These are phyloP conservation scores for Laetiporus sulphureus DNA, from an alignment of 1,284 basidiomycete species.

Conservation along the genomic window DNA sequence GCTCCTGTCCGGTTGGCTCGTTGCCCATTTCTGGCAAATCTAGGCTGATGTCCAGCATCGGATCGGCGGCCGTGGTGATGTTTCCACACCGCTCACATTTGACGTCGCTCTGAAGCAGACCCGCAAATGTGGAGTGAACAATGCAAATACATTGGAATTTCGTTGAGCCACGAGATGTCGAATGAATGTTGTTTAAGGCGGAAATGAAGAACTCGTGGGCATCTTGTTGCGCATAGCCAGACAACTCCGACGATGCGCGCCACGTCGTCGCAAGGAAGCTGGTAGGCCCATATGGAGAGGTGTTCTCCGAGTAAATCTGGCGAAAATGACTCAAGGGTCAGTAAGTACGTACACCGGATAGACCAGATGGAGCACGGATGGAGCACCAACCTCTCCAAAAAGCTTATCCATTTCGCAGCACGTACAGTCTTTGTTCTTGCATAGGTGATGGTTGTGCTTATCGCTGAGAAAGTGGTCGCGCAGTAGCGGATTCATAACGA, in stretches of 20 bases:
- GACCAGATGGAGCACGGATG: neutral
- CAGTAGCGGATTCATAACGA: constrained; percentile 88
- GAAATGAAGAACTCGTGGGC: constrained; percentile 90
- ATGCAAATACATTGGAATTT: constrained; percentile 84
- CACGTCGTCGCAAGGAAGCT: constrained; percentile 85
- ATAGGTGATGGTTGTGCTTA: constrained; percentile 67
- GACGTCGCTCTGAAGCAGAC: constrained; percentile 84
- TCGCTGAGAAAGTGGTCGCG: constrained; percentile 90
- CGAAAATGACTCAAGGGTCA: constrained; percentile 2
- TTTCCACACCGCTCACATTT: constrained; percentile 78
- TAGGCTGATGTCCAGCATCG: constrained; percentile 88
- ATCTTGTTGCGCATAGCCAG: constrained; percentile 92
- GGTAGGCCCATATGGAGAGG: constrained; percentile 75
- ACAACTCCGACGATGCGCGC: constrained; percentile 78
- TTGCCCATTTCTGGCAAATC: constrained; percentile 64
- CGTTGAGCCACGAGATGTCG: constrained; percentile 65
- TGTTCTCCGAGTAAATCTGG: constrained; percentile 68
- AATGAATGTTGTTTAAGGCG: constrained; percentile 79
- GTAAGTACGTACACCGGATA: constrained; percentile 1
- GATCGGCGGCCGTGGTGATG: constrained; percentile 78
- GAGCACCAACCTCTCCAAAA: constrained; percentile 65
- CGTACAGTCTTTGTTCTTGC: constrained; percentile 74
- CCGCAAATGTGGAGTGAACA: constrained; percentile 88
- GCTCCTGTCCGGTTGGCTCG: constrained; percentile 36
- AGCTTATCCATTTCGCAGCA: constrained; percentile 95